A percentile compares a stretch with the other conserved stretches of the same genome.
phyloP scores from a whole-genome alignment of 345 rosid genomes.

The Cardamine occulta region DNA sequence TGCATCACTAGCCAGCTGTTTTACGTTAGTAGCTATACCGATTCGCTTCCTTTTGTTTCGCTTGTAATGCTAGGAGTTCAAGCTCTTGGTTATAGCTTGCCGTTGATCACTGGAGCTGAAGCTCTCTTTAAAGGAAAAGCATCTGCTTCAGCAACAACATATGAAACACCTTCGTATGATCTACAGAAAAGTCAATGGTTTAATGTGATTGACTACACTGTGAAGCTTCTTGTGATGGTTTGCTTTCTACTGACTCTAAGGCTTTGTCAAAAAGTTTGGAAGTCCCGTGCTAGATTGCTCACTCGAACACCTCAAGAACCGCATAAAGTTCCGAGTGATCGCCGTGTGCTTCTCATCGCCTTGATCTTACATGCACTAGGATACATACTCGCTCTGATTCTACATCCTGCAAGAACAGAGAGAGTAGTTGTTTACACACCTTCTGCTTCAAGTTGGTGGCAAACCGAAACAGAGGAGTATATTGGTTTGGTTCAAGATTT shows the following conservation, averaged over 20 bases:
- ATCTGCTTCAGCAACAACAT: slow-evolving; percentile 47
- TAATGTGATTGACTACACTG: slow-evolving; percentile 66
- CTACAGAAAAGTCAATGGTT: slow-evolving; percentile 73
- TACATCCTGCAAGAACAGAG: slow-evolving; percentile 52
- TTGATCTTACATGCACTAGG: slow-evolving; percentile 60
- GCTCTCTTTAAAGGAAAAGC: slow-evolving; percentile 66
- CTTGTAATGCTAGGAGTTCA: slow-evolving; percentile 90
- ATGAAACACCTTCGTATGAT: slow-evolving; percentile 52
- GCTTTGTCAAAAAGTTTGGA: slow-evolving; percentile 87
- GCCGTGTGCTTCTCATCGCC: slow-evolving; percentile 54
- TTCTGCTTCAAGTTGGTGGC: slow-evolving; percentile 50
- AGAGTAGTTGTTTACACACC: slow-evolving; percentile 29
- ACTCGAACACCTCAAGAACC: slow-evolving; percentile 58
- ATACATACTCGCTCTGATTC: slow-evolving; percentile 53
- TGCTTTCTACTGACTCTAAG: slow-evolving; percentile 74
- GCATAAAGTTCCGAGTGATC: slow-evolving; percentile 70
- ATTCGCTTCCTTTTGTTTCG: slow-evolving; percentile 61
- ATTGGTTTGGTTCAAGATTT: slow-evolving; percentile 86
- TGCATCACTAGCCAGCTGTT: slow-evolving; percentile 74
- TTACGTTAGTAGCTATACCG: slow-evolving; percentile 53
- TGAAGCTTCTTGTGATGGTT: slow-evolving; percentile 75
- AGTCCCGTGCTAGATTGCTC: slow-evolving; percentile 65
- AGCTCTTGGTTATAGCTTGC: slow-evolving; percentile 80
- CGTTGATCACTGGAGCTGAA: slow-evolving; percentile 84
- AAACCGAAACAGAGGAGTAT: slow-evolving; percentile 76